phyloP scores from a whole-genome alignment of 2,329 filamentous ascomycete genomes.

The Phialophora macrospora region DNA sequence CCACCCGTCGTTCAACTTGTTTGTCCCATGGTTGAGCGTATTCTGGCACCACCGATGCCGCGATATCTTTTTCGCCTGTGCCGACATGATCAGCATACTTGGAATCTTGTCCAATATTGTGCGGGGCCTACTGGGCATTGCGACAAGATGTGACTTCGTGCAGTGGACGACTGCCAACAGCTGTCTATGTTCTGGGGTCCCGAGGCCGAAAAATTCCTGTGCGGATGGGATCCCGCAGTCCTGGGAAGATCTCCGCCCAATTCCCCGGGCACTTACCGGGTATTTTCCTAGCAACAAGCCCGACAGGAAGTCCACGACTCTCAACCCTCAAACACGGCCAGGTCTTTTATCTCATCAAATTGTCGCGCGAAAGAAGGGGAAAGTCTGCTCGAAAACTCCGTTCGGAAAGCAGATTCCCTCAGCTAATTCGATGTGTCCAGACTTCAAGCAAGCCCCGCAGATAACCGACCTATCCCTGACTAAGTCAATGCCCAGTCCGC shows the following conservation, averaged over 20 bases:
- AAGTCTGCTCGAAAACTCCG: background rate
- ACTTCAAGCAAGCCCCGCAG: background rate
- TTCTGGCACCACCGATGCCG: constrained; percentile 65
- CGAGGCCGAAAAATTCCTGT: background rate
- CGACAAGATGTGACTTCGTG: background rate
- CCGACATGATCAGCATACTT: background rate
- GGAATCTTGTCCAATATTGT: background rate
- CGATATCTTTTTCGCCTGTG: constrained; percentile 57
- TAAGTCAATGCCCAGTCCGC: constrained; percentile 5
- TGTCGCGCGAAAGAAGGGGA: background rate
- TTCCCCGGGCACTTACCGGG: background rate
- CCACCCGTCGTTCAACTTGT: constrained; percentile 59
- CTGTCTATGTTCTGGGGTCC: background rate
- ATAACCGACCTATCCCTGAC: constrained; percentile 3
- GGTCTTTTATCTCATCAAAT: background rate
- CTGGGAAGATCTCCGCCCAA: background rate
- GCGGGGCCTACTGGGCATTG: background rate
- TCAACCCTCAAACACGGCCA: background rate
- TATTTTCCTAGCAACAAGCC: background rate
- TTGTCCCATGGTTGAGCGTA: constrained; percentile 61
- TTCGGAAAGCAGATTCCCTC: background rate
- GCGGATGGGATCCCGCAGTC: background rate
- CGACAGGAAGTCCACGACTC: background rate
- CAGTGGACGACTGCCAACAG: background rate
- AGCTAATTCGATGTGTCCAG: background rate